Conservation (phyloP, 257 asterid genomes). For the Scutellaria galericulata region DNA sequence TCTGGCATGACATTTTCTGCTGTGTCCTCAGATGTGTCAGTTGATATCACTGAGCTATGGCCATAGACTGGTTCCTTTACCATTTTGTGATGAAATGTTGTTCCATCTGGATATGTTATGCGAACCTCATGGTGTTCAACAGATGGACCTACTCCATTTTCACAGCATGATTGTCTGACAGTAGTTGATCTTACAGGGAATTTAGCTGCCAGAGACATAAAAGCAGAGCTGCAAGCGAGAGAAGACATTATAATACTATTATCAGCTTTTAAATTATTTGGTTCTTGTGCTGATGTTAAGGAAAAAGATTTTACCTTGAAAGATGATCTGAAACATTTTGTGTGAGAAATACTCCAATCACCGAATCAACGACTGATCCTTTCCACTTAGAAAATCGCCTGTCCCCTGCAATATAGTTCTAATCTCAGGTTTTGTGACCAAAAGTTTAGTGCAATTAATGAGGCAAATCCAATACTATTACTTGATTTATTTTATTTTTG, state of each 20-base stretch:
- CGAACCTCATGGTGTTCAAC: constrained; percentile 59
- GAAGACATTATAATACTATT: constrained; percentile 30
- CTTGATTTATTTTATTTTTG: constrained; percentile 5
- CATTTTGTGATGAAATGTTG: constrained; percentile 48
- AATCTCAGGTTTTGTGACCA: constrained; percentile 22
- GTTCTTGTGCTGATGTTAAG: constrained; percentile 1
- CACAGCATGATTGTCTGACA: constrained; percentile 34
- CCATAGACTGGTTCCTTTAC: constrained; percentile 43
- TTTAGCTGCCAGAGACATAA: constrained; percentile 86
- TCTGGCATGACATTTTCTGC: constrained; percentile 38
- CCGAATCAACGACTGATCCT: constrained; percentile 97
- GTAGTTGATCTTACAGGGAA: constrained; percentile 60
- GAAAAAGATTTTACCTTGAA: constrained; percentile 66
- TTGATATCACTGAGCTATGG: constrained; percentile 52
- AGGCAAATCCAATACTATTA: constrained; percentile 13
- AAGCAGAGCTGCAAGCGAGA: constrained; percentile 80
- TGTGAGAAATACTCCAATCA: constrained; percentile 96
- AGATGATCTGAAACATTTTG: constrained; percentile 98
- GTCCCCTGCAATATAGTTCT: constrained; percentile 63
- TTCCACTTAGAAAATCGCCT: constrained; percentile 94
- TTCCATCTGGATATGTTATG: constrained; percentile 71
- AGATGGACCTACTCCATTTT: constrained; percentile 41
- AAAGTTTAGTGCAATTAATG: constrained; percentile 1
- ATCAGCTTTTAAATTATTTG: constrained; percentile 25
- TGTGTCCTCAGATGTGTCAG: constrained; percentile 42